Evolutionary conservation across 2,329 filamentous ascomycete species (phyloP), one percentile per base, ranked within the genome.

Genomic region (Metarhizium robertsii): DNA sequence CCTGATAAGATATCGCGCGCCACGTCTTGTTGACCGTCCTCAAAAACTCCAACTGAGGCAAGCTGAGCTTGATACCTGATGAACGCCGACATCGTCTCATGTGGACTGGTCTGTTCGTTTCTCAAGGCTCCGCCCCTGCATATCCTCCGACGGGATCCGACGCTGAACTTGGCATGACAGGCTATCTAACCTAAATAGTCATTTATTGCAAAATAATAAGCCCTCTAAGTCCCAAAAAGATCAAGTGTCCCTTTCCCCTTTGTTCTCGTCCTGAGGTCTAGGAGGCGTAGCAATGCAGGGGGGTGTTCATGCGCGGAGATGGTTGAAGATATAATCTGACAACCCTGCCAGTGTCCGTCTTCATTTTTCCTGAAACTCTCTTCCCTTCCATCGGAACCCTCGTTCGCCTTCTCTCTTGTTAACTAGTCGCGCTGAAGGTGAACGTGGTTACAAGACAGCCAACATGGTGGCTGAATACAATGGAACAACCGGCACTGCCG

Each of bases 401-500:
- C 30, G n/a, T 43, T 49, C 20, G 20, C 2, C n/a, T 30, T 29
- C n/a, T 32, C 43, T 48, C 47, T 16, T 48, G 6, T 30, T 10
- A 18, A 30, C 2, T 20, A 13, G 30, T 34, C 6, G 10, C 32
- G 32, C 10, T 34, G 32, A 45, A n/a, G 1, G 11, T 43, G 14
- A 30, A 25, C 20, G 16, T 30, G 50, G 50, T 52, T 18, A 2
- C 36, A 52, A 30, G 25, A n/a, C 46, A n/a, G 40, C 48, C 61
- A 62, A 40, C 58, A 69, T 70, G 64, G 53, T 69, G 50, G 66
- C 66, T 56, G 61, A 65, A 46, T 83, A 81, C 70, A 79, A 78
- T 64, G 80, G 79, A 66, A 79, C 75, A 54, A 64, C 64, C 34
- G 78, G 71, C 57, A 65, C 66, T 60, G 78, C 79, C 65, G 72